Base-by-base conservation (phyloP, 306 rosid genomes). In the Casuarina equisetifolia region DNA sequence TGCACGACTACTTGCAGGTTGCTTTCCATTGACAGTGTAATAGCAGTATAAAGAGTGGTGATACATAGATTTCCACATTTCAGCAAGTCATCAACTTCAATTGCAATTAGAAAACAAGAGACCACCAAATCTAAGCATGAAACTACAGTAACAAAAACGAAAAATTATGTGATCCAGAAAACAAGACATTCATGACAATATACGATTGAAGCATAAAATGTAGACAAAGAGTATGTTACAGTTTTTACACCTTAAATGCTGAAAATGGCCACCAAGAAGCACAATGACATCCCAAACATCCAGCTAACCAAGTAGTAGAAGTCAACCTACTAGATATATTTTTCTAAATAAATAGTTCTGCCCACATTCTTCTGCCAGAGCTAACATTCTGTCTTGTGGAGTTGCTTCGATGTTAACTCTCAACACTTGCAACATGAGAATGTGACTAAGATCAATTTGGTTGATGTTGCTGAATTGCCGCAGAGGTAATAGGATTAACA, bases 381-480 rank as follows among this genome's bases (percentile, higher is more conserved):
- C 32, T 59, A 32, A 66, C 32, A 7, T 42, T 62, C 69, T 36
- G 6, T 62, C 66, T 61, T 61, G 66, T 45, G 43, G 64, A 74
- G 75, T 48, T 51, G 62, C 59, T 43, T 62, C 52, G 80, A 83
- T 36, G 69, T 74, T 38, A 76, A 82, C 83, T 57, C 72, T 52
- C 78, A 83, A 84, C 54, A 71, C 58, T 79, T 61, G 49, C 62
- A 70, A 72, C 71, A 46, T 45, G 59, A 48, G 75, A 69, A 79
- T 76, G 55, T 70, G 36, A 77, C 77, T 63, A 75, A 81, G 59
- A 38, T 71, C 55, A 75, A 54, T 6, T 59, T 73, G 79, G 51
- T 67, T 57, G 72, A 50, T 72, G 57, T 83, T 79, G 73, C 25
- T 40, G 74, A 66, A 84, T 74, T 79, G 72, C 51, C 72, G 74